A percentile compares a stretch with the other conserved stretches of the same genome.
phyloP scores from a whole-genome alignment of 371 early-diverging fungal genomes.

The Blakeslea trispora region DNA sequence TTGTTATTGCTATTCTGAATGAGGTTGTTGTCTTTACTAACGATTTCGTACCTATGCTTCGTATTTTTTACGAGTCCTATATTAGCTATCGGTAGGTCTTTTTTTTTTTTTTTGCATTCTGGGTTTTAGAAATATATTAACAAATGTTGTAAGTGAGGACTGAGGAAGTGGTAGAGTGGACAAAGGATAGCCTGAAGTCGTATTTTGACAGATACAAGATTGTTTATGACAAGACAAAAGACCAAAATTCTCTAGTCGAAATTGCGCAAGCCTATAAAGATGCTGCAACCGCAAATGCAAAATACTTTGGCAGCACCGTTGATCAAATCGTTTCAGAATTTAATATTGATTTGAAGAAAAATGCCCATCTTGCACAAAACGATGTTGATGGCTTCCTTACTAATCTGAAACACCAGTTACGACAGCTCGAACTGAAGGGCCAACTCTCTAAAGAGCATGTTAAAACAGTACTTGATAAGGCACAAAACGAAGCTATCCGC shows the following conservation, averaged over 20 bases:
- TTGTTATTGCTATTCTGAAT: too few species aligned
- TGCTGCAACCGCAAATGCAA: constrained; percentile 10
- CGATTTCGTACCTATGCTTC: neutral
- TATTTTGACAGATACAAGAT: constrained; percentile 41
- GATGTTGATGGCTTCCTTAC: constrained; percentile 7
- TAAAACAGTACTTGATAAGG: constrained; percentile 21
- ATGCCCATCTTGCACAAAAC: constrained; percentile 11
- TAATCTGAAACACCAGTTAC: constrained; percentile 21
- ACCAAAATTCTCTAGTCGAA: constrained; percentile 13
- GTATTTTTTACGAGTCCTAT: constrained; percentile 1
- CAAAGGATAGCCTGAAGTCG: constrained; percentile 26
- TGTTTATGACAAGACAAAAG: constrained; percentile 16
- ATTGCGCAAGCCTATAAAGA: constrained; percentile 23
- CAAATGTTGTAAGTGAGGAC: constrained; percentile 9
- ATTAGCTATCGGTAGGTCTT: constrained; percentile 17
- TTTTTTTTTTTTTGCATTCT: neutral
- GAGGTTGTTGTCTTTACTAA: neutral
- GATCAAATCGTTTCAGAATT: constrained; percentile 16
- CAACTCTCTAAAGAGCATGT: constrained; percentile 24
- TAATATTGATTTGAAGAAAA: constrained; percentile 10
- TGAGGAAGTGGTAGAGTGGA: constrained; percentile 34
- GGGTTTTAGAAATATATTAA: neutral
- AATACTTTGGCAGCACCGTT: constrained; percentile 20
- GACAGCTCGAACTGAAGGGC: constrained; percentile 28
- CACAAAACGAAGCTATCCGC: constrained; percentile 12